Base-by-base conservation (phyloP, 208 protist species). In the Leishmania guyanensis region DNA sequence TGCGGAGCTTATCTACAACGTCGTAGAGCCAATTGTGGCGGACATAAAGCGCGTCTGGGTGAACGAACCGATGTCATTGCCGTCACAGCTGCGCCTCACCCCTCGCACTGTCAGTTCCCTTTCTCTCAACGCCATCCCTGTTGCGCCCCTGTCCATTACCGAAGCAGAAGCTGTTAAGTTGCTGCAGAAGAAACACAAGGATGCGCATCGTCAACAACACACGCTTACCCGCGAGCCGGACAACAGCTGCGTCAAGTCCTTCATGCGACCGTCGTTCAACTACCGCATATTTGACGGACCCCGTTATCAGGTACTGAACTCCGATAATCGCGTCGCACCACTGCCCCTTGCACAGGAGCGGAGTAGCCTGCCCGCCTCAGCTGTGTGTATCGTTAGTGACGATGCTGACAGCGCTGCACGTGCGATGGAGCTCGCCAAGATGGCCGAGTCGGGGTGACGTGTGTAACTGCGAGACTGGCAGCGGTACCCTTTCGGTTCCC, bases 31-130 rank as follows among this genome's bases (percentile, higher is more conserved):
- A 9, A 70, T 82, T 20, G 64, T 98, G 16, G 74, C 43, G 54
- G 83, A 83, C 50, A 84, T 98, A n/a, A 83, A 86, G 60, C 64
- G 83, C 22, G 83, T 89, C 53, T 98, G 94, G 93, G 83, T 92
- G 54, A 98, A 98, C 77, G 83, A 79, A 75, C 86, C 88, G 53
- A 95, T 95, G 90, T 98, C 94, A 0, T 54, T 98, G 51, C 94
- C 94, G 6, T 78, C 80, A 53, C 94, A 98, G 75, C 77, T 96
- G 79, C 79, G 73, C 3, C 72, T 93, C 29, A 85, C 82, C 51
- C 93, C 94, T 4, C 89, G 90, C 54, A 95, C 92, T 22, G 83
- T 96, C 58, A 70, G 80, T 58, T 77, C 88, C 4, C 82, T 92
- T 26, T 89, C 88, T 0, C 87, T 96, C 53, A 84, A 84, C 79